These are phyloP conservation scores for Aspergillus brunneoviolaceus DNA, from an alignment of 2,329 filamentous ascomycete genomes.

Conservation along the genomic window DNA sequence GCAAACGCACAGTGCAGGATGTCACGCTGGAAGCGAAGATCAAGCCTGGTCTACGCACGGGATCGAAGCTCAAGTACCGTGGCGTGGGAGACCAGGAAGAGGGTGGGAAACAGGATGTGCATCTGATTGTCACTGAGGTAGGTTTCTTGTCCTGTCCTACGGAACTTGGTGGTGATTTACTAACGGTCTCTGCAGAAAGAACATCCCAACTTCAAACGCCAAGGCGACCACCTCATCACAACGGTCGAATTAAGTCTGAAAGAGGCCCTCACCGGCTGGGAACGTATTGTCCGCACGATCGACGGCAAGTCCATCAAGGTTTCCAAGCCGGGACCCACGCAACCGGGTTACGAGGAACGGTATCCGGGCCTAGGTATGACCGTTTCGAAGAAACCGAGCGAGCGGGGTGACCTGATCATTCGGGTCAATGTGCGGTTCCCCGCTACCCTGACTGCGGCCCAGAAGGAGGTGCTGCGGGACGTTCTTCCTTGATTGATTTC, in stretches of 20 bases:
- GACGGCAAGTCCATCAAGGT: constrained; percentile 83
- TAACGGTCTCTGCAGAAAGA: constrained; percentile 67
- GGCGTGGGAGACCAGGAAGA: constrained; percentile 98
- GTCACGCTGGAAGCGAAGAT: constrained; percentile 92
- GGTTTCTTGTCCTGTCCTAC: constrained; percentile 32
- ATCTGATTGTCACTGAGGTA: constrained; percentile 94
- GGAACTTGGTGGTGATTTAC: constrained; percentile 17
- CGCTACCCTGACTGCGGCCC: constrained; percentile 67
- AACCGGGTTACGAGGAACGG: constrained; percentile 74
- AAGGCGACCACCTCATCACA: constrained; percentile 82
- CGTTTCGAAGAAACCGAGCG: constrained; percentile 80
- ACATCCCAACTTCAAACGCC: constrained; percentile 78
- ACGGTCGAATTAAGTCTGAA: constrained; percentile 82
- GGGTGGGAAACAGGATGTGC: constrained; percentile 89
- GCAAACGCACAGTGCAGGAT: constrained; percentile 83
- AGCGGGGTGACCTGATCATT: constrained; percentile 84
- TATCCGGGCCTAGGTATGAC: constrained; percentile 94
- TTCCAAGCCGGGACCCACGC: constrained; percentile 78
- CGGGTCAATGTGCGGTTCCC: constrained; percentile 94
- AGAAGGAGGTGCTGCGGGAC: constrained; percentile 79
- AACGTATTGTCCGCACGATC: constrained; percentile 85
- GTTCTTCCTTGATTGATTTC: constrained; percentile 58
- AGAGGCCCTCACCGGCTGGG: constrained; percentile 93
- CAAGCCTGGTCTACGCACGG: constrained; percentile 92
- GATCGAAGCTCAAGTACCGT: constrained; percentile 97